Evolutionary conservation across 2,329 filamentous ascomycete genomes (phyloP), one percentile per base, ranked within the genome.

Genomic region (Fusarium marasasianum): DNA sequence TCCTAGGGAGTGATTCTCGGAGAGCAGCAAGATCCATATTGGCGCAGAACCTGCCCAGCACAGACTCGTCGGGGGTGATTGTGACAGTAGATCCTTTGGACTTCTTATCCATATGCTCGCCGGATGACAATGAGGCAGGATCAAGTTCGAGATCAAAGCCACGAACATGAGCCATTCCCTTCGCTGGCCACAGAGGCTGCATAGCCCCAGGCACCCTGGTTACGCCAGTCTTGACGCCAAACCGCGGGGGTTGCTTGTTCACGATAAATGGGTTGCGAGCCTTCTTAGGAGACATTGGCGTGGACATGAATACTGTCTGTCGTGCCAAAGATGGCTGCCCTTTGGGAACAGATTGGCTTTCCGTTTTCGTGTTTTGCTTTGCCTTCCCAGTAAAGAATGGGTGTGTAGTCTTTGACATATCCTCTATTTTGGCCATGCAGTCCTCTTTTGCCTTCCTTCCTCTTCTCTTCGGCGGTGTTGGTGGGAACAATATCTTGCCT

Each of bases 111-210:
- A 63, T 37, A 22, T 79, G 45, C 3, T 68, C 53, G 15, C 55
- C 31, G 17, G 33, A 12, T 15, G 41, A 37, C 14, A 26, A 41
- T 11, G 26, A 57, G 7, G 48, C 54, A 22, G 45, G 35, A 35
- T 33, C 17, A 35, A 50, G 38, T 20, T 33, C 33, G 31, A 31
- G 11, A 20, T 74, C 74, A 41, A 76, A 64, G 11, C 88, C 91
- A 62, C 91, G 88, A 47, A 95, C 82, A 80, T 94, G 93, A 2
- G 86, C 82, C 79, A 90, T 90, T 12, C 86, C 92, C 71, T 87
- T 86, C 55, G 89, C 87, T 43, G 94, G 94, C 92, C 93, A 96
- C n/a, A 90, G 85, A 8, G 93, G 89, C 61, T 93, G 86, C 71
- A 86, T 84, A 14, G 91, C 86, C 6, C 92, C 93, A 1, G 91